Percentiles rank a stretch among this genome's conserved stretches.
Evolutionary conservation across 257 asterid genomes (phyloP).

Genomic region (Solanum dulcamara): DNA sequence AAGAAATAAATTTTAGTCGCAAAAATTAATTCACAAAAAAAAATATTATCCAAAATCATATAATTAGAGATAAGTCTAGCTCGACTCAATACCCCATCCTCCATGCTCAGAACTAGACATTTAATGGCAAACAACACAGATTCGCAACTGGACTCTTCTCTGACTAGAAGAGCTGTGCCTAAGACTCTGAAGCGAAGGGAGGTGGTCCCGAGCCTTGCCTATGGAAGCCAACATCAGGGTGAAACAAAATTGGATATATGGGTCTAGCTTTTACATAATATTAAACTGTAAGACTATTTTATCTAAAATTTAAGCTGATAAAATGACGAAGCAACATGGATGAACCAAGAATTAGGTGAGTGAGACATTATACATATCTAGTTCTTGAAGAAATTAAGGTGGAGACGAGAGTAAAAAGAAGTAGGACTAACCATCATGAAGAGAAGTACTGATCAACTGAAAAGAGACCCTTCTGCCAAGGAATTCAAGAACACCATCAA

Average conservation of each 20-base stretch:
- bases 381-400: too few species aligned
- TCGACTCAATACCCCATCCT: neutral
- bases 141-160: too few species aligned
- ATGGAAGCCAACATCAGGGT: neutral
- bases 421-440: conserved; percentile 3
- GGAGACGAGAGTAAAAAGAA: neutral
- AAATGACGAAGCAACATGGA: too few species aligned
- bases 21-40: neutral
- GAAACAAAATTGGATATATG: neutral
- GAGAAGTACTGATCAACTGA: conserved; percentile 40
- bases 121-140: neutral
- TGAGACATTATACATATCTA: too few species aligned
- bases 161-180: too few species aligned
- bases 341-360: too few species aligned
- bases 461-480: conserved; percentile 42
- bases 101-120: neutral
- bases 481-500: conserved; percentile 44
- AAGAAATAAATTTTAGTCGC: neutral
- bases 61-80: neutral
- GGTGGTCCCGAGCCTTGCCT: too few species aligned
- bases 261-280: too few species aligned
- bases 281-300: too few species aligned
- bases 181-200: too few species aligned
- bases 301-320: too few species aligned
- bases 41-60: neutral